phyloP scores from a whole-genome alignment of 371 early-diverging fungal species.

The Lichtheimia corymbifera region DNA sequence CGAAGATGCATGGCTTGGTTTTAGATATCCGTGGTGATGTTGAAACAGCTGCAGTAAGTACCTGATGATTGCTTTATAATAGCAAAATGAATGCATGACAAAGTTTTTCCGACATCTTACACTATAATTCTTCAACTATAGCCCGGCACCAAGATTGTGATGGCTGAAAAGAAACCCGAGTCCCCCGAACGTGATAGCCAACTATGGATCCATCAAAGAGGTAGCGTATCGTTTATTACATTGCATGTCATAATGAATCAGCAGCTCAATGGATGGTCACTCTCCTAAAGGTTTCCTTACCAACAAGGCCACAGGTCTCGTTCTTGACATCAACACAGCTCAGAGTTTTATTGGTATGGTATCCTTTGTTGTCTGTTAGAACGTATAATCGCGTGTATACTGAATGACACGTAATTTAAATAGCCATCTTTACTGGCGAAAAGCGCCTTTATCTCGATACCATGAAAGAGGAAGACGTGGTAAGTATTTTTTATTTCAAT shows the following conservation, averaged over 20 bases:
- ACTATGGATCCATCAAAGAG: slow-evolving; percentile 46
- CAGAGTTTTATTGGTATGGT: slow-evolving; percentile 39
- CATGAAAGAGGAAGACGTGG: slow-evolving; percentile 40
- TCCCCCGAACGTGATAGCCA: slow-evolving; percentile 43
- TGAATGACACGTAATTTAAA: neutral
- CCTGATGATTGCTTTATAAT: no score
- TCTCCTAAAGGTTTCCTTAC: slow-evolving; percentile 28
- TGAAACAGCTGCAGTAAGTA: slow-evolving; percentile 13
- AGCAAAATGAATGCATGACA: no score
- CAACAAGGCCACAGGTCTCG: slow-evolving; percentile 38
- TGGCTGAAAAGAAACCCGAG: slow-evolving; percentile 28
- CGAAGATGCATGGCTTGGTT: slow-evolving; percentile 37
- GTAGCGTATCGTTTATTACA: slow-evolving; percentile 6
- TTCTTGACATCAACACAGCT: slow-evolving; percentile 37
- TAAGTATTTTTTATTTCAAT: slow-evolving; percentile 13
- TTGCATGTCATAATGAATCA: no score
- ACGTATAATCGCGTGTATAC: neutral
- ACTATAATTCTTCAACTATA: slow-evolving; percentile 1
- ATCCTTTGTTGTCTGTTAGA: neutral
- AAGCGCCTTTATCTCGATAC: slow-evolving; percentile 37
- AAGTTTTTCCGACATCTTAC: no score
- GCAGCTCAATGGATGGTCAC: no score
- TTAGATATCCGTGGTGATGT: slow-evolving; percentile 28
- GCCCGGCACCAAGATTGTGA: slow-evolving; percentile 34
- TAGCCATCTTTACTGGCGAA: slow-evolving; percentile 45